These are phyloP conservation scores for Neobulgaria alba DNA, from an alignment of 2,329 filamentous ascomycete species.

Conservation along the genomic window DNA sequence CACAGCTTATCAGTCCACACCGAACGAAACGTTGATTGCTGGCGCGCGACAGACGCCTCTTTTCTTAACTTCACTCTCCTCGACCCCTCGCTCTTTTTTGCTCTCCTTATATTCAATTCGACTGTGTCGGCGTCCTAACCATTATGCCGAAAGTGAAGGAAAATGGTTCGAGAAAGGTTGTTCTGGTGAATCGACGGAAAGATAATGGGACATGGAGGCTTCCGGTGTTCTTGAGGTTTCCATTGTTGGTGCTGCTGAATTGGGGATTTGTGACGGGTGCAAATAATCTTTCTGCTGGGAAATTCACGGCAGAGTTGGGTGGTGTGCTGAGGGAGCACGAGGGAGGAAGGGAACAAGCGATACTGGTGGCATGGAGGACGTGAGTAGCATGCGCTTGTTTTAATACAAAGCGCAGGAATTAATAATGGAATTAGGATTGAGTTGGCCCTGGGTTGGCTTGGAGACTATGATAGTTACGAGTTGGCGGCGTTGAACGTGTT, in stretches of 20 bases:
- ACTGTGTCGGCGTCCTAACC: too few relatives aligned
- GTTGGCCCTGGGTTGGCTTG: constrained; percentile 64
- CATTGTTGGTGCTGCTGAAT: constrained; percentile 43
- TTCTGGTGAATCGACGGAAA: too few relatives aligned
- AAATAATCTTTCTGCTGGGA: constrained; percentile 52
- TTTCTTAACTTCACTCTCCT: too few relatives aligned
- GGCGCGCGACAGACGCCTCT: too few relatives aligned
- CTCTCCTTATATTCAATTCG: too few relatives aligned
- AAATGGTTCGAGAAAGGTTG: too few relatives aligned
- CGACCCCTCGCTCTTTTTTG: too few relatives aligned
- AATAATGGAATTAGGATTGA: constrained; percentile 48
- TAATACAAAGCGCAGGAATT: constrained; percentile 1
- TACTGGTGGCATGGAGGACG: constrained; percentile 45
- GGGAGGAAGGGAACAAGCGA: constrained; percentile 51
- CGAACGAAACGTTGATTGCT: too few relatives aligned
- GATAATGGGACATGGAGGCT: too few relatives aligned
- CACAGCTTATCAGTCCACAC: too few relatives aligned
- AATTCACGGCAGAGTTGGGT: constrained; percentile 50
- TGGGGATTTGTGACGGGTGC: constrained; percentile 55
- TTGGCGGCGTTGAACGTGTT: constrained; percentile 58
- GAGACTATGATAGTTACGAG: constrained; percentile 66
- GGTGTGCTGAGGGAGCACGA: constrained; percentile 56
- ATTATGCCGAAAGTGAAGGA: too few relatives aligned
- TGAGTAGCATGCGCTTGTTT: constrained; percentile 30
- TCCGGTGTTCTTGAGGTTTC: constrained; percentile 37